Evolutionary conservation across 2,329 filamentous ascomycete species (phyloP), one percentile per base, ranked within the genome.

Genomic region (Cryphonectria radicalis): DNA sequence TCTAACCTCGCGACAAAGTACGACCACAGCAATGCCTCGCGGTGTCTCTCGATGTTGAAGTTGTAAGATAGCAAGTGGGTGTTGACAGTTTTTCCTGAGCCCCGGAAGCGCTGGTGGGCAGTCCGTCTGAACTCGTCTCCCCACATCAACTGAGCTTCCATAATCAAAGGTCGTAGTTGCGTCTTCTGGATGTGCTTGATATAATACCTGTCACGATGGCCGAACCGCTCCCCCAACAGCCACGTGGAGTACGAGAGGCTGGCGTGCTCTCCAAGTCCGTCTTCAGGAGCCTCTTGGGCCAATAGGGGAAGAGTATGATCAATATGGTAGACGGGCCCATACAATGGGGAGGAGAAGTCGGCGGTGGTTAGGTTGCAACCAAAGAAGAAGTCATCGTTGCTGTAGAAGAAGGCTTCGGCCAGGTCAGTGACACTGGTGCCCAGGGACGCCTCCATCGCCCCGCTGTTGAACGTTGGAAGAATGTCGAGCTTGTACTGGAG

Each of bases 341-440:
- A 65, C 63, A 65, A 32, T 3, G 63, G 63, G 42, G 63, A 50
- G 7, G 63, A 65, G 40, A 65, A 65, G 42, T 65, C 63, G 37
- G 63, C 63, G 42, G 63, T 65, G 42, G 63, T 65, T 6, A 65
- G 42, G 13, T 65, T n/a, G 42, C 63, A 35, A 1, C 63, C 63
- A 13, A 65, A 65, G 42, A 65, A 50, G 25, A 65, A 65, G 25
- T 65, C 63, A 46, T 65, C 63, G 42, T 65, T 65, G n/a, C 63
- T 65, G 63, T 65, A 65, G 42, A 65, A 65, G 42, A 65, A 65
- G 63, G 63, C 63, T 46, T 65, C 63, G 63, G 63, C 40, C 17
- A 65, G 40, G 40, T 65, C 63, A 19, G 63, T 65, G 63, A 65
- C 63, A 32, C 63, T 46, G 8, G 63, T 46, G n/a, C 63, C 63